These are phyloP conservation scores for Cenchrus purpureus DNA, from an alignment of 176 grass and related monocot species.

Conservation along the genomic window DNA sequence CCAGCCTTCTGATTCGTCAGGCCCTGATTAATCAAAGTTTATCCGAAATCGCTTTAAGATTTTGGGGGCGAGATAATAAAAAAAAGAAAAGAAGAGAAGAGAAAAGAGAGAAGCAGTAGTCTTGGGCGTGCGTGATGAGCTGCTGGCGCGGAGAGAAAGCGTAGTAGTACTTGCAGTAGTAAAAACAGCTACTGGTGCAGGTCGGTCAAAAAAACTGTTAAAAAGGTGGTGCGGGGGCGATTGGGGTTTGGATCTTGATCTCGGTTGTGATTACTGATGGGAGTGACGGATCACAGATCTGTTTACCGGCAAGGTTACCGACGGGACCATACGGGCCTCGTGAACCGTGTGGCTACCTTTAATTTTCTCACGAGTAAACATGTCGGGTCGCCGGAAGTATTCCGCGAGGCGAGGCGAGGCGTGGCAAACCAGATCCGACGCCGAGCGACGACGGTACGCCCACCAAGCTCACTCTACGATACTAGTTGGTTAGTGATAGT, in stretches of 20 bases:
- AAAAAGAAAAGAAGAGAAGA: not conserved
- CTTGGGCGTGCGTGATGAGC: not conserved
- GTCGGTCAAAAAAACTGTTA: not conserved
- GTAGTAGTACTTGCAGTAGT: not conserved
- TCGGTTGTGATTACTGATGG: not conserved
- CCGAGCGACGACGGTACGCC: not conserved
- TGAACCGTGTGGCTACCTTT: not conserved
- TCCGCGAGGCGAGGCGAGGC: not conserved
- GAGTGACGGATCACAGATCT: conserved; percentile 22
- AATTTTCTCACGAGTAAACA: not conserved
- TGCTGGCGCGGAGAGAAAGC: not conserved
- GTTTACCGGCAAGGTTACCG: conserved; percentile 26
- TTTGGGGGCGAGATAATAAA: no score
- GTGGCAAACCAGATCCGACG: not conserved
- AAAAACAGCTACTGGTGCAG: not conserved
- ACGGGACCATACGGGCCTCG: conserved; percentile 29
- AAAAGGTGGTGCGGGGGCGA: not conserved
- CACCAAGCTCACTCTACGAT: not conserved
- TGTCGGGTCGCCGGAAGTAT: not conserved
- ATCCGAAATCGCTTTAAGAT: not conserved
- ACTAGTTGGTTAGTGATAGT: no score
- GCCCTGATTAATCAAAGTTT: not conserved
- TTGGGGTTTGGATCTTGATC: conserved; percentile 28
- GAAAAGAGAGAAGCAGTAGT: not conserved
- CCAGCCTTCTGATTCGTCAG: conserved; percentile 11